phyloP scores from a whole-genome alignment of 106 monocot genomes.

The Allium fistulosum region DNA sequence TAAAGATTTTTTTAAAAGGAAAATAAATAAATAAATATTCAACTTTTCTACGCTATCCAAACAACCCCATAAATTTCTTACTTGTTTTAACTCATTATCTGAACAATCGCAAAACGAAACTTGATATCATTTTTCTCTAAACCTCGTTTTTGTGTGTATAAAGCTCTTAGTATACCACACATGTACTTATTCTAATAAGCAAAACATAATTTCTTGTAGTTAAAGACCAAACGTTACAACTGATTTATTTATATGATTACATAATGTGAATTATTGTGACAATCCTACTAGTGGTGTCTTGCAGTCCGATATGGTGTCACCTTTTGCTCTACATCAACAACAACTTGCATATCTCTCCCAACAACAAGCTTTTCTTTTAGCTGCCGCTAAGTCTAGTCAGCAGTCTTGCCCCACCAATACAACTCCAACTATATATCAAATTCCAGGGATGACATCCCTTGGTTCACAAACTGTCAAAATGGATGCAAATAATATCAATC shows the following conservation, averaged over 20 bases:
- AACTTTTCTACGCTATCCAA: no score
- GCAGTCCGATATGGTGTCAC: slow-evolving; percentile 70
- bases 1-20: no score
- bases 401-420: slow-evolving; percentile 7
- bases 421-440: slow-evolving; percentile 19
- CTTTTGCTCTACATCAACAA: slow-evolving; percentile 65
- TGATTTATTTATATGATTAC: background rate
- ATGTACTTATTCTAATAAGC: background rate
- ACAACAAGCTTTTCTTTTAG: slow-evolving; percentile 61
- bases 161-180: background rate
- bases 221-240: background rate
- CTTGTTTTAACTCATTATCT: no score
- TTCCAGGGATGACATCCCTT: slow-evolving; percentile 9
- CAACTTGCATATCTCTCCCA: slow-evolving; percentile 56
- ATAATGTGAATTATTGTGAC: background rate
- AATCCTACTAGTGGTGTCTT: slow-evolving; percentile 5
- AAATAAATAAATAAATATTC: no score
- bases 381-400: slow-evolving; percentile 34
- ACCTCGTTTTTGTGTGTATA: slow-evolving; percentile 24
- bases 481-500: slow-evolving; percentile 14
- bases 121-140: background rate
- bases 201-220: background rate
- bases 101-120: no score
- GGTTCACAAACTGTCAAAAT: background rate
- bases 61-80: no score